phyloP scores from a whole-genome alignment of 495 filamentous ascomycete genomes.

The Podospora tetraspora region DNA sequence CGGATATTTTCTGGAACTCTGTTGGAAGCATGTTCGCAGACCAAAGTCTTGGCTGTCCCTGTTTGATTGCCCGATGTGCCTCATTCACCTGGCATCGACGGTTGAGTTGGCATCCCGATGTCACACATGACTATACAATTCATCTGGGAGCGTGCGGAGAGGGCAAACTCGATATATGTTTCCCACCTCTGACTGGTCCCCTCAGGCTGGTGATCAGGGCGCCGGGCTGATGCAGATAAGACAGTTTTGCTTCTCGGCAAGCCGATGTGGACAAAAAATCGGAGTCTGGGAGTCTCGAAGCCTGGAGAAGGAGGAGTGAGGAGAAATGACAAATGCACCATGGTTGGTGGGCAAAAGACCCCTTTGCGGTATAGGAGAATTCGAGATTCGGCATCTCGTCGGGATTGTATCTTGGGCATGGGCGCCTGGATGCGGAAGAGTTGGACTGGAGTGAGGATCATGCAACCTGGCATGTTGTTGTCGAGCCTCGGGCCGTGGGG shows the following conservation, averaged over 20 bases:
- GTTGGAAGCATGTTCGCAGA: slow-evolving; percentile 33
- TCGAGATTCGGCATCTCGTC: neutral
- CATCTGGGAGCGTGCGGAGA: slow-evolving; percentile 9
- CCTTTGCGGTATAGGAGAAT: neutral
- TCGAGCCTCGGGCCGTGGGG: slow-evolving; percentile 14
- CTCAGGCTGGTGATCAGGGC: slow-evolving; percentile 23
- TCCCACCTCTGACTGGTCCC: neutral
- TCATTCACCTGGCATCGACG: slow-evolving; percentile 17
- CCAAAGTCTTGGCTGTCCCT: slow-evolving; percentile 19
- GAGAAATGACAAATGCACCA: neutral
- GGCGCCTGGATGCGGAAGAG: neutral
- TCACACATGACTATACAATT: slow-evolving; percentile 7
- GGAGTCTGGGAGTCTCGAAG: neutral
- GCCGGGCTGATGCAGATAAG: neutral
- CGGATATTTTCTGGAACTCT: slow-evolving; percentile 30
- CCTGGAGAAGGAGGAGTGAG: neutral
- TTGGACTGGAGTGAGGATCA: neutral
- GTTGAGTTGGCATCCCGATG: slow-evolving; percentile 19
- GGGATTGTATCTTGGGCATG: neutral
- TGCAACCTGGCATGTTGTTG: neutral
- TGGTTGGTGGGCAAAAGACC: neutral
- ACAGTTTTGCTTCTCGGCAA: neutral
- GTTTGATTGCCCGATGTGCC: slow-evolving; percentile 36
- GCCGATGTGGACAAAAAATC: neutral
- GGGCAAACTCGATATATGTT: slow-evolving; percentile 3